Conservation (phyloP, 2,329 filamentous ascomycete genomes). For the Alternaria dauci region DNA sequence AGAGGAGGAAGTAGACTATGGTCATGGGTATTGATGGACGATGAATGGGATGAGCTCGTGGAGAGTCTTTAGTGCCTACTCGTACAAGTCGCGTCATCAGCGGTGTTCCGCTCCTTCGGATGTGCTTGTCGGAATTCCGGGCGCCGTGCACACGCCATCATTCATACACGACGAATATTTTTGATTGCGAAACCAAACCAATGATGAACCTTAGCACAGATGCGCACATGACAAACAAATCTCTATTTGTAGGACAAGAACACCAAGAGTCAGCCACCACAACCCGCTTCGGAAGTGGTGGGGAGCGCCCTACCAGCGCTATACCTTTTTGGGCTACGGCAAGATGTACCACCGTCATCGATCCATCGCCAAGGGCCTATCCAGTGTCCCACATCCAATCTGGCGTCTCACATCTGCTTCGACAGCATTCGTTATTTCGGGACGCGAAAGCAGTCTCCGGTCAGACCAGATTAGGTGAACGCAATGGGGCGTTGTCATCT, state of each 20-base stretch:
- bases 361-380: conserved; percentile 9
- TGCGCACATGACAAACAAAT: background rate
- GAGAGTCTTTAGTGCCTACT: background rate
- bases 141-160: background rate
- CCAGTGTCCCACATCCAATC: background rate
- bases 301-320: conserved; percentile 6
- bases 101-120: background rate
- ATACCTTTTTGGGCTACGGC: conserved; percentile 4
- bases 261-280: background rate
- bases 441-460: conserved; percentile 1
- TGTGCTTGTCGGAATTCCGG: background rate
- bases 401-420: conserved; percentile 4
- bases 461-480: conserved; percentile 3
- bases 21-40: background rate
- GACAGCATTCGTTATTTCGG: background rate
- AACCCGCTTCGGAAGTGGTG: conserved; percentile 1
- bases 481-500: conserved; percentile 2
- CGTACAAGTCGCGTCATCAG: background rate
- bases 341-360: conserved; percentile 17
- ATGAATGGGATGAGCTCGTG: background rate
- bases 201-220: background rate
- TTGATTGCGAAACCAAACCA: background rate
- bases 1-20: background rate
- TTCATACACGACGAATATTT: background rate
- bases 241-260: background rate